phyloP scores from a whole-genome alignment of 768 basidiomycete species.

The Steccherinum ochraceum region DNA sequence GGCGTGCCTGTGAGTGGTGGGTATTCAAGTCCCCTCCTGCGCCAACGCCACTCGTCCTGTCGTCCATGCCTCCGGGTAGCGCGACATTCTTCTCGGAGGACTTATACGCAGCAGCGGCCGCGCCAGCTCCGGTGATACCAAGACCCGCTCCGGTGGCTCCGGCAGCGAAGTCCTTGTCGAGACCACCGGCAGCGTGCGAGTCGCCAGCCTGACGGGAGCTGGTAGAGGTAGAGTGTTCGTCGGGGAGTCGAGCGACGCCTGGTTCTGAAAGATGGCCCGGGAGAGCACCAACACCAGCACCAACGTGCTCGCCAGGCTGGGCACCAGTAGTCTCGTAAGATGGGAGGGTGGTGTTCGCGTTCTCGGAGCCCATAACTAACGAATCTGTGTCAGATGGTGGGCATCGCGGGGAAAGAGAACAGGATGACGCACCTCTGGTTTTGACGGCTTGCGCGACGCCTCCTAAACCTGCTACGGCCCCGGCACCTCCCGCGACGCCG shows the following conservation, averaged over 20 bases:
- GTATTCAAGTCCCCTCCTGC: not conserved
- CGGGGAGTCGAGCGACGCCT: slow-evolving; percentile 42
- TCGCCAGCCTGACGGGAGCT: not conserved
- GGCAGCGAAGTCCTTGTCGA: not conserved
- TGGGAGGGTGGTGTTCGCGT: slow-evolving; percentile 17
- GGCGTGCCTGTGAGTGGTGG: not conserved
- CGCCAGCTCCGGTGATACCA: not conserved
- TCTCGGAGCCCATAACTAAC: slow-evolving; percentile 24
- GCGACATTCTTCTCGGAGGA: not conserved
- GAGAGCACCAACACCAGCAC: slow-evolving; percentile 43
- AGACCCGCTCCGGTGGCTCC: not conserved
- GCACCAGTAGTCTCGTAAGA: slow-evolving; percentile 13
- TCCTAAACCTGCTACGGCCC: not conserved
- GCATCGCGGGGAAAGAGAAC: too few species aligned
- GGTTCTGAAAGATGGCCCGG: slow-evolving; percentile 40
- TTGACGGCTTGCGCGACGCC: too few species aligned
- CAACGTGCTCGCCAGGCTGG: slow-evolving; percentile 10
- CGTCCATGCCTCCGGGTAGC: not conserved
- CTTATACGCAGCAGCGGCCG: not conserved
- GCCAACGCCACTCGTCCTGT: too few species aligned
- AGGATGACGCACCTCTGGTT: too few species aligned
- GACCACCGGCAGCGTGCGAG: not conserved
- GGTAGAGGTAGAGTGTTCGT: slow-evolving; percentile 23
- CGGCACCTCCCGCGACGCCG: not conserved
- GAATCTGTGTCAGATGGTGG: too few species aligned